Base-by-base conservation (phyloP, 176 grass and related monocot species). In the Dendrocalamus sinicus region DNA sequence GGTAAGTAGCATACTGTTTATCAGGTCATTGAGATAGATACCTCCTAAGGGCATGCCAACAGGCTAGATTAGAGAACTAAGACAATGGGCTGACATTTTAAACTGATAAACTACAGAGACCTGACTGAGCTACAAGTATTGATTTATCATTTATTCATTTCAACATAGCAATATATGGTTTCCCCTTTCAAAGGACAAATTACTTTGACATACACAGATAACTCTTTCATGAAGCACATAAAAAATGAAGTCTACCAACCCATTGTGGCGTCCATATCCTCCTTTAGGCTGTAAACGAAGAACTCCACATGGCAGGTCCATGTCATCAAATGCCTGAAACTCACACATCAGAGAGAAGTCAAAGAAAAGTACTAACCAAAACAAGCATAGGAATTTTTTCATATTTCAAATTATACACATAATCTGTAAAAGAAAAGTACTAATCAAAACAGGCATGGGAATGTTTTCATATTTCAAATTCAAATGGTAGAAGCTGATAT, bases 231-330 rank as follows among this genome's bases (percentile, higher is more conserved):
- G 83, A 76, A 48, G 44, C 8, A 72, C 37, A 82, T 64, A 37
- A 19, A 74, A 63, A 64, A 72, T 28, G 41, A 80, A 61, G 61
- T 48, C 65, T 79, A 77, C 89, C 2, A 89, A 98, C 95, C 95
- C 95, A 73, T 95, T 98, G 55, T 98, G 95, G 12, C 83, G 91
- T 26, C 76, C 92, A 93, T 87, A 90, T 32, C 93, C 95, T 81
- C 95, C 95, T 93, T 92, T 98, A 78, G 89, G 93, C 73, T 98
- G 93, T 72, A 98, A 66, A 62, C 88, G 85, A 76, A 95, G 95
- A 90, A 98, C 93, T 77, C 93, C 89, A 67, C 95, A 98, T 81
- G 95, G 88, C 47, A 98, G 86, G 63, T 95, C 93, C 70, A 77
- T 85, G 87, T 98, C 95, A 89, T 98, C 93, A 81, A 77, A 91